These are phyloP conservation scores for Chytriomyces hyalinus DNA, from an alignment of 192 early-diverging fungal species.

Conservation along the genomic window DNA sequence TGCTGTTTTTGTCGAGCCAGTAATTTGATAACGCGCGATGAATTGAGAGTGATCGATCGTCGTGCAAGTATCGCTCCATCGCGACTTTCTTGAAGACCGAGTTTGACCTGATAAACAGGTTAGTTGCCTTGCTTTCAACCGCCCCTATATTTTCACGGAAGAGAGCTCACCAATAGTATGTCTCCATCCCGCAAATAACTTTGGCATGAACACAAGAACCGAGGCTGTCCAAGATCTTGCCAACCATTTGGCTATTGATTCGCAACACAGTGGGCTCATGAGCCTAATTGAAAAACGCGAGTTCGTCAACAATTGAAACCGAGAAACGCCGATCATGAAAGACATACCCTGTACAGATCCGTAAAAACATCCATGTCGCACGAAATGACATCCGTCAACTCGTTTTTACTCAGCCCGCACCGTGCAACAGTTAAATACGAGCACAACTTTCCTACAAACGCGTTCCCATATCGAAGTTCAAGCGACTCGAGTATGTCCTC, in stretches of 20 bases:
- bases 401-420: constrained; percentile 27
- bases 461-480: constrained; percentile 21
- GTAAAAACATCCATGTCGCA: constrained; percentile 36
- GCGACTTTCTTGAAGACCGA: constrained; percentile 22
- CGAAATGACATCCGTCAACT: constrained; percentile 36
- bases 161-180: constrained; percentile 29
- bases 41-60: constrained; percentile 10
- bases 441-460: constrained; percentile 22
- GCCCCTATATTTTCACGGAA: not conserved
- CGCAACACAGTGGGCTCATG: constrained; percentile 30
- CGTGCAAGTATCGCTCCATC: constrained; percentile 27
- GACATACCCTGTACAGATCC: constrained; percentile 24
- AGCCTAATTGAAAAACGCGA: constrained; percentile 1
- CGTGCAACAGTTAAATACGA: constrained; percentile 31
- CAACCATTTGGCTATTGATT: constrained; percentile 10
- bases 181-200: constrained; percentile 24
- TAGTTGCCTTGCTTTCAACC: no score
- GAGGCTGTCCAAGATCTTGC: constrained; percentile 25
- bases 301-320: not conserved
- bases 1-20: constrained; percentile 33
- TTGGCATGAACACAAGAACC: not conserved
- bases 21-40: constrained; percentile 34
- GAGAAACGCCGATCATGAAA: not conserved
- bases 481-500: constrained; percentile 29
- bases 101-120: constrained; percentile 25